A percentile compares a stretch with the other conserved stretches of the same genome.
Evolutionary conservation across 805 yeast genomes (phyloP).

Genomic region (Starmerella sp.): DNA sequence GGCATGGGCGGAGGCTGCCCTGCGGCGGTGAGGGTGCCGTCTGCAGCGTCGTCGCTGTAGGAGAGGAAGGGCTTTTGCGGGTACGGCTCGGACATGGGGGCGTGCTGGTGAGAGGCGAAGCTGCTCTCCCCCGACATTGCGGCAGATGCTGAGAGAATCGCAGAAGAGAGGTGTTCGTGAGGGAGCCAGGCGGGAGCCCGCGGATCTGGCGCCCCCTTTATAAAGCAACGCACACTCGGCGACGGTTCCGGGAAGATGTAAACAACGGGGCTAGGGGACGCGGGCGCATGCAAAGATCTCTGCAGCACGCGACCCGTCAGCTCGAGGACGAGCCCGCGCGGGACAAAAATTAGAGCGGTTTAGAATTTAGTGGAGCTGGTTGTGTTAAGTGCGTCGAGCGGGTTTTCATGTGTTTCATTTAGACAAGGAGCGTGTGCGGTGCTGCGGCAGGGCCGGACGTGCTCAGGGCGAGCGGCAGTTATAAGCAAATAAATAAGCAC

Average conservation of each 20-base stretch:
- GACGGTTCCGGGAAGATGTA: conserved; percentile 12
- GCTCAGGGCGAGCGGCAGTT: neutral
- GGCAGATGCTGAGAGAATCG: neutral
- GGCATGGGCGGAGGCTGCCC: conserved; percentile 30
- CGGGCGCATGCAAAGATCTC: neutral
- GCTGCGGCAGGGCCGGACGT: too few relatives aligned
- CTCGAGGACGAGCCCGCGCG: too few relatives aligned
- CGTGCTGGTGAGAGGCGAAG: neutral
- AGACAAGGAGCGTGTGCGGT: too few relatives aligned
- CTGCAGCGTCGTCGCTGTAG: conserved; percentile 7
- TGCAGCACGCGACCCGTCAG: neutral
- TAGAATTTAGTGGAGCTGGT: too few relatives aligned
- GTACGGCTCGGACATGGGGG: conserved; percentile 1
- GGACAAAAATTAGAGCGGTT: too few relatives aligned
- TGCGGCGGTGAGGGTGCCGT: neutral
- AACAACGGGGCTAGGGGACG: conserved; percentile 15
- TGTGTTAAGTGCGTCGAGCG: too few relatives aligned
- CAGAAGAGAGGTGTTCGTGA: neutral
- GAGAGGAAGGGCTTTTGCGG: neutral
- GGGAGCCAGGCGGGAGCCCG: neutral
- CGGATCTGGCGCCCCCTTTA: neutral
- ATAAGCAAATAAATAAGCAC: neutral
- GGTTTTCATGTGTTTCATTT: too few relatives aligned
- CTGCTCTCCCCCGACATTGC: conserved; percentile 3
- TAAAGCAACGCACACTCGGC: neutral